Evolutionary conservation across 164 flowering plant genomes (phyloP).

Genomic region (Liriodendron chinense): DNA sequence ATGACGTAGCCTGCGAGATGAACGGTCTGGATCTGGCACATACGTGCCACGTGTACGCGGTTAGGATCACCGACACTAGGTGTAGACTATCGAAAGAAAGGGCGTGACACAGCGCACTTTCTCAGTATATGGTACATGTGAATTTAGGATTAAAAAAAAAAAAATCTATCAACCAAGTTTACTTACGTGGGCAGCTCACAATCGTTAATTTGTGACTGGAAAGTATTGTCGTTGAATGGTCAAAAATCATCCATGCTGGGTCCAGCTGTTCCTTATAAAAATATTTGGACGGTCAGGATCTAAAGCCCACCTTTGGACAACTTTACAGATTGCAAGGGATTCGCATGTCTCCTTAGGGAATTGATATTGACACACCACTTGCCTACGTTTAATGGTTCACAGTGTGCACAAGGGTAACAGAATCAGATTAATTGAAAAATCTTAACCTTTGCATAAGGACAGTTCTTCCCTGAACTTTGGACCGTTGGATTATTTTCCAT

Average conservation of each 20-base stretch:
- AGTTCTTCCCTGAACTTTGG: too few relatives aligned
- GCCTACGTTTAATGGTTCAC: too few relatives aligned
- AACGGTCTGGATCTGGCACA: not conserved
- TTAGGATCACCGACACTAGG: not conserved
- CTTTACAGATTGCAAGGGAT: not conserved
- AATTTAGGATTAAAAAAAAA: too few relatives aligned
- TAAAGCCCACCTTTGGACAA: not conserved
- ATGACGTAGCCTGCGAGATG: not conserved
- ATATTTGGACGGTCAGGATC: not conserved
- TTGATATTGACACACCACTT: too few relatives aligned
- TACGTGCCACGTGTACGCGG: not conserved
- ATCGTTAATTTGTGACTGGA: not conserved
- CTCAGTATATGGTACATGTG: not conserved
- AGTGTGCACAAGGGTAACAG: too few relatives aligned
- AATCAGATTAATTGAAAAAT: too few relatives aligned
- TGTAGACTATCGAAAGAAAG: not conserved
- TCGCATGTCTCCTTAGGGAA: too few relatives aligned
- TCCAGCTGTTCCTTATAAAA: not conserved
- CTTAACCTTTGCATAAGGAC: too few relatives aligned
- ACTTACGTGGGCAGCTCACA: not conserved
- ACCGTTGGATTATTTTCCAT: too few relatives aligned
- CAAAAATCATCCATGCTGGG: not conserved
- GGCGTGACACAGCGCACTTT: not conserved
- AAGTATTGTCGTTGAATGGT: not conserved
- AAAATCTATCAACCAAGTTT: not conserved